These are phyloP conservation scores for Penicillium sp. DNA, from an alignment of 2,329 filamentous ascomycete species.

Conservation along the genomic window DNA sequence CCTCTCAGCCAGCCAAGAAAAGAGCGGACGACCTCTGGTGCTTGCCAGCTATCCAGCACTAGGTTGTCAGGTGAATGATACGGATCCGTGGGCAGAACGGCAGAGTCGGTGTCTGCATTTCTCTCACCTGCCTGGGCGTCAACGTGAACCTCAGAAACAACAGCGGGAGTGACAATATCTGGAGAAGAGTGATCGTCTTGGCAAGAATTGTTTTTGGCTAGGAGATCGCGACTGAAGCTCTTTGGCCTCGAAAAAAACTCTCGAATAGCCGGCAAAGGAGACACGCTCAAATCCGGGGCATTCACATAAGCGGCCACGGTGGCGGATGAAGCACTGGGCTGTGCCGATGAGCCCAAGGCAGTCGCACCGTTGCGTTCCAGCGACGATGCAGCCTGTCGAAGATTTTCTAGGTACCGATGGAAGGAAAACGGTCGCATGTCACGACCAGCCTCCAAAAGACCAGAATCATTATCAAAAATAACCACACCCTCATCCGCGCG, in stretches of 20 bases:
- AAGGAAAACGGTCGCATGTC: conserved; percentile 34
- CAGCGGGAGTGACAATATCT: conserved; percentile 32
- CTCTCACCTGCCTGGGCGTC: conserved; percentile 31
- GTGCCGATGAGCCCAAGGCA: conserved; percentile 10
- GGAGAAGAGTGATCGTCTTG: conserved; percentile 12
- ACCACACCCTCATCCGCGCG: conserved; percentile 34
- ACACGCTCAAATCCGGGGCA: conserved; percentile 1
- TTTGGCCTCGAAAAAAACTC: conserved; percentile 28
- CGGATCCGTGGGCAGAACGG: neutral
- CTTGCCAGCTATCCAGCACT: conserved; percentile 12
- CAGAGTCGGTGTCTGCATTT: neutral
- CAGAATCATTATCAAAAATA: conserved; percentile 39
- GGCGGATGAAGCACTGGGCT: conserved; percentile 10
- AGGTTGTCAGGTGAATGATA: neutral
- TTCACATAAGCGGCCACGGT: neutral
- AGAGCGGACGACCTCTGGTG: conserved; percentile 30
- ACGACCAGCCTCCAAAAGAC: conserved; percentile 30
- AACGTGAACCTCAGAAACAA: conserved; percentile 38
- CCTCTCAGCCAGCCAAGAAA: conserved; percentile 34
- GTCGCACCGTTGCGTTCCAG: conserved; percentile 12
- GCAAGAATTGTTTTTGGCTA: conserved; percentile 19
- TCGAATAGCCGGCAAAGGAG: conserved; percentile 18
- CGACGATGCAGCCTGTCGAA: conserved; percentile 23
- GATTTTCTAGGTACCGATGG: conserved; percentile 36
- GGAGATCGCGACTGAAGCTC: conserved; percentile 27